Evolutionary conservation across 768 basidiomycete genomes (phyloP).

Genomic region (Gloeostereum incarnatum): DNA sequence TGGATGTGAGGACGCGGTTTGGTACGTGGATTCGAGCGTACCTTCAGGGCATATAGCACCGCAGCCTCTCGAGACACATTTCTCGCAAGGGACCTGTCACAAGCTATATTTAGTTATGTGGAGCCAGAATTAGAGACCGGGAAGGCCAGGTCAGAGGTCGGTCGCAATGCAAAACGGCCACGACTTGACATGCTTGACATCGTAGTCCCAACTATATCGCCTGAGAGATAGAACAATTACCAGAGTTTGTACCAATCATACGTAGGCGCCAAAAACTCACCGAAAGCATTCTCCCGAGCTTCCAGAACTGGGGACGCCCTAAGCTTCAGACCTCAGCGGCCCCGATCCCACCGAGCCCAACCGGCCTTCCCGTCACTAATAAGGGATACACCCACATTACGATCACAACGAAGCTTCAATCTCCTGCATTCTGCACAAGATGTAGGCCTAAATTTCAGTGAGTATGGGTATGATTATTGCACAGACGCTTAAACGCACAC

Average conservation of each 20-base stretch:
- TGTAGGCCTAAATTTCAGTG: constrained; percentile 25
- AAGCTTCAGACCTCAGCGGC: too few species aligned
- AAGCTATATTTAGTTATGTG: constrained; percentile 2
- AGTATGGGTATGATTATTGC: constrained; percentile 17
- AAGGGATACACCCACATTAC: constrained; percentile 31
- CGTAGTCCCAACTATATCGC: too few species aligned
- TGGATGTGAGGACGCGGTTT: neutral
- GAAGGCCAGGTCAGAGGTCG: too few species aligned
- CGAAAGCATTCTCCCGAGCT: too few species aligned
- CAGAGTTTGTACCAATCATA: too few species aligned
- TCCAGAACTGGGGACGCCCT: too few species aligned
- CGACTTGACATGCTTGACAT: too few species aligned
- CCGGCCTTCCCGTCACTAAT: neutral
- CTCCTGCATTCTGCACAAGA: constrained; percentile 46
- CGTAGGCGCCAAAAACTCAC: too few species aligned
- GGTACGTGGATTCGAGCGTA: constrained; percentile 18
- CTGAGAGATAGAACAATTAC: too few species aligned
- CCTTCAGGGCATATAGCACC: constrained; percentile 73
- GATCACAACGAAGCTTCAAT: constrained; percentile 59
- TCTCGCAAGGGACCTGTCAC: constrained; percentile 65
- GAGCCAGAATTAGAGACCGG: constrained; percentile 1
- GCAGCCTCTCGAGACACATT: constrained; percentile 68
- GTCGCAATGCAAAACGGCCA: too few species aligned
- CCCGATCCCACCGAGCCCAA: too few species aligned
- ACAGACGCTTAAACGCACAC: constrained; percentile 29